Percentiles rank a stretch among this genome's conserved stretches.
Evolutionary conservation across 2,329 filamentous ascomycete genomes (phyloP).

Genomic region (Helminthosporium solani): DNA sequence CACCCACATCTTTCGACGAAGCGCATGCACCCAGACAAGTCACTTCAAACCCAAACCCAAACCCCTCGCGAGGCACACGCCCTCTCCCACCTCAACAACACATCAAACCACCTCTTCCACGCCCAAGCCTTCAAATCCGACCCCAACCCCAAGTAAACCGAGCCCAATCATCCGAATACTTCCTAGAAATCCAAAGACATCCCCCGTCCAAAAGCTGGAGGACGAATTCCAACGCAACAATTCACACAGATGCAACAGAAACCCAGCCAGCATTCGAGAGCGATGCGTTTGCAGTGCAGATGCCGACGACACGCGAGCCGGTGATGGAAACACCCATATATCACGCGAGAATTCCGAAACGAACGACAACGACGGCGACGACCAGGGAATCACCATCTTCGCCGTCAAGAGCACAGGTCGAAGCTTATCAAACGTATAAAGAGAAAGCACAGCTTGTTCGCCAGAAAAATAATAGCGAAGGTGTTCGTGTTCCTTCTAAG

Average conservation of each 20-base stretch:
- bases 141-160: constrained; percentile 10
- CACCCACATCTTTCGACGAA: constrained; percentile 16
- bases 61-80: background rate
- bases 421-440: constrained; percentile 32
- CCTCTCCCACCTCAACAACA: constrained; percentile 1
- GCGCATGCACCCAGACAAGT: too few relatives aligned
- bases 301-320: constrained; percentile 35
- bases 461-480: constrained; percentile 24
- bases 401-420: constrained; percentile 23
- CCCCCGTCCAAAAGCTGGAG: constrained; percentile 22
- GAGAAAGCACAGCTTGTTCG: constrained; percentile 28
- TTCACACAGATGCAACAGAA: constrained; percentile 28
- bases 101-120: constrained; percentile 7
- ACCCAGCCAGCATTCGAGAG: constrained; percentile 33
- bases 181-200: constrained; percentile 15
- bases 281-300: constrained; percentile 36
- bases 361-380: background rate
- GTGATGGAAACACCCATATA: constrained; percentile 24
- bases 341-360: constrained; percentile 11
- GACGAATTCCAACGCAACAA: constrained; percentile 22
- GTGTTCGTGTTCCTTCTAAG: constrained; percentile 24
- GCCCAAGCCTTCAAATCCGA: background rate
- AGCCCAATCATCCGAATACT: constrained; percentile 16
- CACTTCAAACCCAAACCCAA: too few relatives aligned
- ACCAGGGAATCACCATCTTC: background rate